Percentiles rank a stretch among this genome's conserved stretches.
phyloP scores from a whole-genome alignment of 306 rosid species.

The Alnus rubra region DNA sequence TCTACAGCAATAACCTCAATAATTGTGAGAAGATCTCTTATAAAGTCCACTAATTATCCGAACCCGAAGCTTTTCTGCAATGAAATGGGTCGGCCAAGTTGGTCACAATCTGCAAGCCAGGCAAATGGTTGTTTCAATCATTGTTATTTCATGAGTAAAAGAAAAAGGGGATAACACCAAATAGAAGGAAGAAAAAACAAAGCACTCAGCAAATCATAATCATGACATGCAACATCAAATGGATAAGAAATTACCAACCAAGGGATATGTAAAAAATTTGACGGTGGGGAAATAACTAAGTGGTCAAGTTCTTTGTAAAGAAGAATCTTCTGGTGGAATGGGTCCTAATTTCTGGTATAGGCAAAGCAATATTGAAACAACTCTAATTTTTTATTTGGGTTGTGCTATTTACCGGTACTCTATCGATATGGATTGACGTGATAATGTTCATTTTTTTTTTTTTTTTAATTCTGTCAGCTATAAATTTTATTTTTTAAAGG shows the following conservation, averaged over 20 bases:
- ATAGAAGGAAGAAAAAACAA: not conserved
- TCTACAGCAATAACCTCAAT: too few species aligned
- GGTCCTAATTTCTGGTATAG: constrained; percentile 2
- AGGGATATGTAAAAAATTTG: not conserved
- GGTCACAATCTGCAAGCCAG: constrained; percentile 27
- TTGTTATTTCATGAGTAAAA: constrained; percentile 18
- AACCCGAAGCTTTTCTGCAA: not conserved
- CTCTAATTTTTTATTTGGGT: not conserved
- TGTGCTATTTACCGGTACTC: not conserved
- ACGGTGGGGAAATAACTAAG: not conserved
- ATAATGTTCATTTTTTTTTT: constrained; percentile 25
- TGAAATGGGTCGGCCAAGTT: constrained; percentile 33
- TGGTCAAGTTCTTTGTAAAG: not conserved
- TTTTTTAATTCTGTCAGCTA: constrained; percentile 8
- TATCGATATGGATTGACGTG: constrained; percentile 4
- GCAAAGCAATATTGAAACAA: not conserved
- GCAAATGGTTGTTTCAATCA: constrained; percentile 39
- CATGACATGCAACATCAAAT: constrained; percentile 9
- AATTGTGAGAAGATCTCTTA: too few species aligned
- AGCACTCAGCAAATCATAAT: not conserved
- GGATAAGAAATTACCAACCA: not conserved
- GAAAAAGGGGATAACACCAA: not conserved
- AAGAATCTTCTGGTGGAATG: not conserved
- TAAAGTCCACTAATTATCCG: too few species aligned
- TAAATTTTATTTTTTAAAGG: too few species aligned